These are phyloP conservation scores for barrel medic (Medicago truncatula) DNA, from an alignment of 306 rosid genomes.

Conservation along the genomic window DNA sequence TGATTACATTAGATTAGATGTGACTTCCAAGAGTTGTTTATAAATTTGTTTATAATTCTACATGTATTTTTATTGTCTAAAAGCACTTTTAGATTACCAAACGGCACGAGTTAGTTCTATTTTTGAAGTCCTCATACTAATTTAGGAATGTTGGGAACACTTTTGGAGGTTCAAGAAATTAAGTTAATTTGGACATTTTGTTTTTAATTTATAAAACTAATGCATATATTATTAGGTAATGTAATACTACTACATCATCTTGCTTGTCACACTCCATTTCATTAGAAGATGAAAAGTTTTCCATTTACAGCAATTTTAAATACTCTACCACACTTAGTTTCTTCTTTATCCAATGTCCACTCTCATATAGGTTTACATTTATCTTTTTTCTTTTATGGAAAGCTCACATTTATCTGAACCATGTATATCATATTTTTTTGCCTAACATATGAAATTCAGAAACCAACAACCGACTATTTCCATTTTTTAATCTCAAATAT, in stretches of 20 bases:
- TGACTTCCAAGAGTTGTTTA: not conserved
- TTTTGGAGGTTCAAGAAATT: slow-evolving; percentile 33
- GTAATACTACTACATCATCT: slow-evolving; percentile 40
- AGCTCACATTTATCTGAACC: slow-evolving; percentile 37
- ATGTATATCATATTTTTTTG: slow-evolving; percentile 11
- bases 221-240: slow-evolving; percentile 30
- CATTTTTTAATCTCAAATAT: not conserved
- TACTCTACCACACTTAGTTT: slow-evolving; percentile 5
- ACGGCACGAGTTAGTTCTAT: slow-evolving; percentile 20
- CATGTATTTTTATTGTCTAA: slow-evolving; percentile 15
- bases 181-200: slow-evolving; percentile 9
- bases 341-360: slow-evolving; percentile 46
- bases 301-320: slow-evolving; percentile 30
- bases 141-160: slow-evolving; percentile 42
- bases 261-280: slow-evolving; percentile 50
- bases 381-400: not conserved
- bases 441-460: not conserved
- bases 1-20: not conserved
- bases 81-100: slow-evolving; percentile 30
- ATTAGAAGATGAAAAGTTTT: slow-evolving; percentile 38
- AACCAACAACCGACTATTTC: slow-evolving; percentile 11
- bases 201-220: slow-evolving; percentile 1
- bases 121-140: slow-evolving; percentile 37
- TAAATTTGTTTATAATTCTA: not conserved
- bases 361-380: slow-evolving; percentile 32